These are phyloP conservation scores for Chaetoceros muelleri DNA, from an alignment of 108 stramenopile genomes.

Conservation along the genomic window DNA sequence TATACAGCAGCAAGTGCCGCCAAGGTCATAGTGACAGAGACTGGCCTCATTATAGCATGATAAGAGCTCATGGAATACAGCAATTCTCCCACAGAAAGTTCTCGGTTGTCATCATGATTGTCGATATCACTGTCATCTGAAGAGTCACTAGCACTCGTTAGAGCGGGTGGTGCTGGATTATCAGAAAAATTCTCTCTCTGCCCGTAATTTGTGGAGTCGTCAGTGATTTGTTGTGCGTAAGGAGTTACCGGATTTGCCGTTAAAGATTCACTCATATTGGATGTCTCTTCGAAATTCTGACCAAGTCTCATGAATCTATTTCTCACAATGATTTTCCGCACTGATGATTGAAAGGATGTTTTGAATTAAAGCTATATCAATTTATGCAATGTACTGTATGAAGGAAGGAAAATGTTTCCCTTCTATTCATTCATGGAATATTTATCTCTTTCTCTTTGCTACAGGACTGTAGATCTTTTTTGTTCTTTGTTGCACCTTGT, in stretches of 20 bases:
- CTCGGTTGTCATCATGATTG: conserved; percentile 8
- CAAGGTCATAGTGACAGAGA: conserved; percentile 62
- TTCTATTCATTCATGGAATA: no score
- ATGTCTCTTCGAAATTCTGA: background rate
- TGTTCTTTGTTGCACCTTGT: no score
- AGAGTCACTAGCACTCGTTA: background rate
- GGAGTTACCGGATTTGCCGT: background rate
- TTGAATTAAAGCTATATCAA: no score
- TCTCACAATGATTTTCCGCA: no score
- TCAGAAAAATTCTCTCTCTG: background rate
- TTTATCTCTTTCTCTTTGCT: no score
- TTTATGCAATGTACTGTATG: no score
- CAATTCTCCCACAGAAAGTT: conserved; percentile 36
- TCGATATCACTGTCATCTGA: background rate
- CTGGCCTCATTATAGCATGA: conserved; percentile 52
- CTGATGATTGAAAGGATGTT: no score
- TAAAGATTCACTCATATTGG: background rate
- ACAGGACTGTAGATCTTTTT: no score
- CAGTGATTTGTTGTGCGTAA: background rate
- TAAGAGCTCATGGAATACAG: conserved; percentile 52
- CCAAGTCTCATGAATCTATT: background rate
- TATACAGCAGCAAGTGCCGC: conserved; percentile 51
- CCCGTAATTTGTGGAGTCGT: background rate
- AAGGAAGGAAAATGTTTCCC: no score
- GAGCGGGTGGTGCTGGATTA: background rate